Base-by-base conservation (phyloP, 129 eudicot species). In the Ambrosia artemisiifolia region DNA sequence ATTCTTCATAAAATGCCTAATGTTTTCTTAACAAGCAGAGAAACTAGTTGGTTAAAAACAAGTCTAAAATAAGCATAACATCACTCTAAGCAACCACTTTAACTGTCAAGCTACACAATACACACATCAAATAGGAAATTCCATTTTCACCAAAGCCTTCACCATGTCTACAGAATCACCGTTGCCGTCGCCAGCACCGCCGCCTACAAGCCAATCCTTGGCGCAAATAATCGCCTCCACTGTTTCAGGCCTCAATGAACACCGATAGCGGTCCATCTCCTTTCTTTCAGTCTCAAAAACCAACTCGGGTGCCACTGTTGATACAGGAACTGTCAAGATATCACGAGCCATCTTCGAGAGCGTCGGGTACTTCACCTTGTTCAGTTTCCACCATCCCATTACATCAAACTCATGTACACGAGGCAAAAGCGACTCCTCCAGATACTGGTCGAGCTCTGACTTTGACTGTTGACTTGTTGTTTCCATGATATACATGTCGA, bases 351-450 rank as follows among this genome's bases (percentile, higher is more conserved):
- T 90, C 80, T 83, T 85, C 3, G 96, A 87, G 6, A 90, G 82
- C 14, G 91, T 90, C 3, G 96, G 96, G 79, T 87, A 90, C 91
- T 87, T 90, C 17, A 69, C 76, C 76, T 85, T 81, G 74, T 90
- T 87, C 12, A 87, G 77, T 51, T 87, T 87, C 96, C 96, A 90
- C 96, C 96, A 90, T 12, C 96, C 96, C 34, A 90, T 72, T n/a
- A 87, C 96, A 46, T 90, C 96, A 72, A 90, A 90, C 78, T 87
- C 96, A 2, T 90, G 96, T 19, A 90, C 89, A 49, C 96, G 75
- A 0, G 96, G 96, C 65, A 87, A 54, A 56, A 90, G 74, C 4
- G 89, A 85, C 86, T 90, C 96, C 81, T 87, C 95, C 78, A 90
- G 60, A 42, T 90, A 90, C 83, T 90, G 96, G 69, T 90, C 96